Conservation (phyloP, 2,329 filamentous ascomycete species). For the Fusarium napiforme region DNA sequence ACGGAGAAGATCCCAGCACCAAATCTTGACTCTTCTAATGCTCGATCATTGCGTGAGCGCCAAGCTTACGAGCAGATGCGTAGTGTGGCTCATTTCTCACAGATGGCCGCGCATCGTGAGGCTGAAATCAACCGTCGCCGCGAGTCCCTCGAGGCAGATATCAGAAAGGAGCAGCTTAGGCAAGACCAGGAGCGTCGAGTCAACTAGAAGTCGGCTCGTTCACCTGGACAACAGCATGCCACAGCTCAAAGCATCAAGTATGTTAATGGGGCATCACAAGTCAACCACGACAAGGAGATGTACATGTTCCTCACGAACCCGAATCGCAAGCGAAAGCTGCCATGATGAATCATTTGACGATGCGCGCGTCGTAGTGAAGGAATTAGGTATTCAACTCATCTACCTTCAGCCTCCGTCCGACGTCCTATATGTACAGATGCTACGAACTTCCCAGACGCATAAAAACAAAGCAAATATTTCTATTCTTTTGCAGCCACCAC, state of each 20-base stretch:
- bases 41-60: conserved; percentile 38
- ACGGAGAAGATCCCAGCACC: conserved; percentile 24
- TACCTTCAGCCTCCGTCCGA: conserved; percentile 45
- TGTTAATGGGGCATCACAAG: conserved; percentile 11
- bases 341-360: conserved; percentile 16
- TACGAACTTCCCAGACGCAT: conserved; percentile 46
- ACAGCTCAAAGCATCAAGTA: conserved; percentile 7
- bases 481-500: conserved; percentile 50
- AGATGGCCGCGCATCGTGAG: conserved; percentile 42
- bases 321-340: conserved; percentile 14
- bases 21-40: conserved; percentile 20
- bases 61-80: conserved; percentile 37
- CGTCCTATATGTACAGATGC: conserved; percentile 56
- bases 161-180: conserved; percentile 36
- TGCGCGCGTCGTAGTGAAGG: conserved; percentile 36
- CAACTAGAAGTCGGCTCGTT: conserved; percentile 31
- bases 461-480: conserved; percentile 49
- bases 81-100: conserved; percentile 29
- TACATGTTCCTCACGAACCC: conserved; percentile 32
- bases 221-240: not conserved
- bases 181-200: conserved; percentile 26
- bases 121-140: conserved; percentile 28
- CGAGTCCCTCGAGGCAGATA: conserved; percentile 32
- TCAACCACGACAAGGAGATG: conserved; percentile 21
- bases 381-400: conserved; percentile 46